phyloP scores from a whole-genome alignment of 2,329 filamentous ascomycete species.

The Colletotrichum shisoi region DNA sequence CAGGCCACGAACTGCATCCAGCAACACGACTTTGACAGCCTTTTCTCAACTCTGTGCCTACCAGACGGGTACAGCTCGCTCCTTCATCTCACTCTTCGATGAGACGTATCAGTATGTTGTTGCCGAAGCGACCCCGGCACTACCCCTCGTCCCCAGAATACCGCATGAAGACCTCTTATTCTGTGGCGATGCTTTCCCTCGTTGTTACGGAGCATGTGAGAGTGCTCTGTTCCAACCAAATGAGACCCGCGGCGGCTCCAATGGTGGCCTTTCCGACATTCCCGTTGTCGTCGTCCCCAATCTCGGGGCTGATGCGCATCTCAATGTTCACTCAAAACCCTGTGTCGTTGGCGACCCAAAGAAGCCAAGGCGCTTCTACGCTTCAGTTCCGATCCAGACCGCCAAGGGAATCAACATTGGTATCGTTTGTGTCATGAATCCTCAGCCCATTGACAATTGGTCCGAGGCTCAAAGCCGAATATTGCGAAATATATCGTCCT shows the following conservation, averaged over 20 bases:
- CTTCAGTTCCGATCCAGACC: slow-evolving; percentile 52
- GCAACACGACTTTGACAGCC: slow-evolving; percentile 50
- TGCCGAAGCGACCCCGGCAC: slow-evolving; percentile 10
- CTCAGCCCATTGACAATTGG: slow-evolving; percentile 39
- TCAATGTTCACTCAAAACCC: slow-evolving; percentile 25
- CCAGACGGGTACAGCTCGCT: slow-evolving; percentile 49
- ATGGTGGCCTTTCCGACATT: slow-evolving; percentile 37
- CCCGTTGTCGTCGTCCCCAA: slow-evolving; percentile 49
- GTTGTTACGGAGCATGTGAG: slow-evolving; percentile 45
- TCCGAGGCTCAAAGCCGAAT: slow-evolving; percentile 41
- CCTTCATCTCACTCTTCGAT: slow-evolving; percentile 43
- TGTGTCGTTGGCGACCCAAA: neutral
- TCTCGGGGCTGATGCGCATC: slow-evolving; percentile 46
- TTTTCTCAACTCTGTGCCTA: slow-evolving; percentile 59
- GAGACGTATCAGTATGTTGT: slow-evolving; percentile 15
- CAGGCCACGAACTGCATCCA: neutral
- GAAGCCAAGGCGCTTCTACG: slow-evolving; percentile 47
- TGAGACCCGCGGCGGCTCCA: neutral
- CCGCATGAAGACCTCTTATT: slow-evolving; percentile 41
- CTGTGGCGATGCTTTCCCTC: slow-evolving; percentile 47
- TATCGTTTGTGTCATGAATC: slow-evolving; percentile 46
- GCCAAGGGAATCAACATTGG: slow-evolving; percentile 53
- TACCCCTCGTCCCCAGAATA: neutral
- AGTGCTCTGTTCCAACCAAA: slow-evolving; percentile 39
- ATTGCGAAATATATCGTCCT: slow-evolving; percentile 45